Conservation (phyloP, 345 rosid species). For the Angophora floribunda region DNA sequence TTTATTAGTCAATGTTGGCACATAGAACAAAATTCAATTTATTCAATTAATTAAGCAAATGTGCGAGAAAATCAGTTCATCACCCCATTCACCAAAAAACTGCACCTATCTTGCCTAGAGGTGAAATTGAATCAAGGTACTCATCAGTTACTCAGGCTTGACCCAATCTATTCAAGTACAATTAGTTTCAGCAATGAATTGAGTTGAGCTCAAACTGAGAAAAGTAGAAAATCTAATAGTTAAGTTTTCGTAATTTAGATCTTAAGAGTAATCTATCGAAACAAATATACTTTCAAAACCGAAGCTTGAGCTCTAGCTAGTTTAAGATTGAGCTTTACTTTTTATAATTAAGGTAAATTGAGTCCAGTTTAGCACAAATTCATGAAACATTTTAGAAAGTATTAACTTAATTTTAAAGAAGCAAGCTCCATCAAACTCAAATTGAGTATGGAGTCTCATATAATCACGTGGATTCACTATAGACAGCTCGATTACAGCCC, state of each 20-base stretch:
- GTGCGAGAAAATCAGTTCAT: neutral
- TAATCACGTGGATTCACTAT: neutral
- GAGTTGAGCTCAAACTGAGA: neutral
- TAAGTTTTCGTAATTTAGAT: neutral
- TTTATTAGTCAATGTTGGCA: neutral
- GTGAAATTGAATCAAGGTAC: neutral
- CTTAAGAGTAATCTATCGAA: neutral
- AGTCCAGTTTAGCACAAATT: neutral
- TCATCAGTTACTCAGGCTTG: neutral
- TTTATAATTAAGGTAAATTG: neutral
- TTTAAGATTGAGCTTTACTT: neutral
- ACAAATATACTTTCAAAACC: neutral
- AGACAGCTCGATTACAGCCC: neutral
- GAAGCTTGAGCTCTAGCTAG: neutral
- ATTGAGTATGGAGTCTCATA: neutral
- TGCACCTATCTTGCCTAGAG: neutral
- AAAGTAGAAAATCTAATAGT: neutral
- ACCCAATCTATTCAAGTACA: neutral
- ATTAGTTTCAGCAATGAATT: neutral
- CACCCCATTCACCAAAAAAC: neutral
- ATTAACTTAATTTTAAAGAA: neutral
- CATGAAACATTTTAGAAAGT: neutral
- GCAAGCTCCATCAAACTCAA: neutral
- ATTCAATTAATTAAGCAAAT: neutral
- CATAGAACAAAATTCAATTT: neutral